A percentile compares a stretch with the other conserved stretches of the same genome.
phyloP scores from a whole-genome alignment of 371 early-diverging fungal genomes.

The Zopfochytrium polystomum region DNA sequence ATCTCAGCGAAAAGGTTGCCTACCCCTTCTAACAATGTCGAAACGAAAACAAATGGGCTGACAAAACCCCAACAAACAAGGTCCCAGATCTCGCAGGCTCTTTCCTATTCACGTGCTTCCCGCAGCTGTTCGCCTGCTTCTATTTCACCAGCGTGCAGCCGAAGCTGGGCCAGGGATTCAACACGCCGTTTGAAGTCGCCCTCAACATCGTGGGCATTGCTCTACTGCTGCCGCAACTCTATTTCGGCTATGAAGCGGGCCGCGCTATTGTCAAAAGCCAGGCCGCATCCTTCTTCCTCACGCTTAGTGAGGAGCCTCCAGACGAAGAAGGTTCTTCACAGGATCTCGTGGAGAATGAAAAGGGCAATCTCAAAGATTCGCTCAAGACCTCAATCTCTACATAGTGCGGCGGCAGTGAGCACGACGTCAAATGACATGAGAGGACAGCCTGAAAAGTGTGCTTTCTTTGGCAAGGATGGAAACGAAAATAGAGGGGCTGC shows the following conservation, averaged over 20 bases:
- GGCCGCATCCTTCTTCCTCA: slow-evolving; percentile 31
- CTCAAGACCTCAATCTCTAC: too few relatives aligned
- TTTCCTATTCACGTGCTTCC: slow-evolving; percentile 36
- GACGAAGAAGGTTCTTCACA: slow-evolving; percentile 1
- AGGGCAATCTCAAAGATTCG: too few relatives aligned
- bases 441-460: too few relatives aligned
- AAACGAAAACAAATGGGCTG: not conserved
- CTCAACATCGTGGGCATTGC: slow-evolving; percentile 30
- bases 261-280: slow-evolving; percentile 29
- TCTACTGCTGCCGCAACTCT: slow-evolving; percentile 29
- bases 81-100: slow-evolving; percentile 37
- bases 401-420: too few relatives aligned
- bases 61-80: slow-evolving; percentile 7
- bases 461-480: too few relatives aligned
- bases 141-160: slow-evolving; percentile 33
- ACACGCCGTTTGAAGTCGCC: slow-evolving; percentile 34
- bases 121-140: slow-evolving; percentile 33
- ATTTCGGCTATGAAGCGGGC: slow-evolving; percentile 31
- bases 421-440: too few relatives aligned
- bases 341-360: too few relatives aligned
- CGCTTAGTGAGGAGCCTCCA: not conserved
- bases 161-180: slow-evolving; percentile 31
- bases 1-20: slow-evolving; percentile 38
- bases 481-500: too few relatives aligned
- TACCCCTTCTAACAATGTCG: not conserved